These are phyloP conservation scores for Collybia sordida DNA, from an alignment of 768 basidiomycete species.

Conservation along the genomic window DNA sequence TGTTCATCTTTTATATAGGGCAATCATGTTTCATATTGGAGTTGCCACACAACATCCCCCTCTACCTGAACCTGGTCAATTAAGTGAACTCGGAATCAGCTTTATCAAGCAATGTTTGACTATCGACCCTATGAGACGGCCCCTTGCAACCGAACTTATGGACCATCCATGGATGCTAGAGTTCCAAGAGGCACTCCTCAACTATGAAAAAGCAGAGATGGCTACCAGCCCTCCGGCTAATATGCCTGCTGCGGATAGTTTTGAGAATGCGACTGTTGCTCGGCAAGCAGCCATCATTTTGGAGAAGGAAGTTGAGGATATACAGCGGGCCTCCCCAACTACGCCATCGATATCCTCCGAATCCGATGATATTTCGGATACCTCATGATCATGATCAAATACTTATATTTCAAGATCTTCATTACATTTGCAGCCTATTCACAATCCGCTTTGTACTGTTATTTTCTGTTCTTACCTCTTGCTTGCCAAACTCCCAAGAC, in stretches of 20 bases:
- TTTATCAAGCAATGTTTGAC: slow-evolving; percentile 93
- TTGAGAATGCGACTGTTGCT: slow-evolving; percentile 50
- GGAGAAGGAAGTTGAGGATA: slow-evolving; percentile 60
- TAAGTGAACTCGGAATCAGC: slow-evolving; percentile 85
- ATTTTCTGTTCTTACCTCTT: background rate
- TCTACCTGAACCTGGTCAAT: slow-evolving; percentile 86
- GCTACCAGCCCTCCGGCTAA: slow-evolving; percentile 45
- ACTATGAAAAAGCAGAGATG: slow-evolving; percentile 66
- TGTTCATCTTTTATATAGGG: slow-evolving; percentile 50
- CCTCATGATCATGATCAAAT: background rate
- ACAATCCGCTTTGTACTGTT: slow-evolving; percentile 4
- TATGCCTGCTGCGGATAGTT: slow-evolving; percentile 47
- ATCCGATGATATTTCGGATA: slow-evolving; percentile 8
- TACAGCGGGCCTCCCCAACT: slow-evolving; percentile 49
- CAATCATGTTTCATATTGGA: slow-evolving; percentile 99
- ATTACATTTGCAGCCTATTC: slow-evolving; percentile 5
- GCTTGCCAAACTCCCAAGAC: no score
- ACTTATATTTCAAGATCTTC: no score
- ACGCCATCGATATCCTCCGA: slow-evolving; percentile 36
- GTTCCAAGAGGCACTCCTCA: slow-evolving; percentile 68
- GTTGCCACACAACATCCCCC: slow-evolving; percentile 96
- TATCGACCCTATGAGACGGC: slow-evolving; percentile 81
- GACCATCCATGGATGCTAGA: slow-evolving; percentile 89
- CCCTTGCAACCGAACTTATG: slow-evolving; percentile 82
- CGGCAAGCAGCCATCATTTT: slow-evolving; percentile 56